Conservation (phyloP, 2,329 filamentous ascomycete genomes). For the Nothopassalora personata region DNA sequence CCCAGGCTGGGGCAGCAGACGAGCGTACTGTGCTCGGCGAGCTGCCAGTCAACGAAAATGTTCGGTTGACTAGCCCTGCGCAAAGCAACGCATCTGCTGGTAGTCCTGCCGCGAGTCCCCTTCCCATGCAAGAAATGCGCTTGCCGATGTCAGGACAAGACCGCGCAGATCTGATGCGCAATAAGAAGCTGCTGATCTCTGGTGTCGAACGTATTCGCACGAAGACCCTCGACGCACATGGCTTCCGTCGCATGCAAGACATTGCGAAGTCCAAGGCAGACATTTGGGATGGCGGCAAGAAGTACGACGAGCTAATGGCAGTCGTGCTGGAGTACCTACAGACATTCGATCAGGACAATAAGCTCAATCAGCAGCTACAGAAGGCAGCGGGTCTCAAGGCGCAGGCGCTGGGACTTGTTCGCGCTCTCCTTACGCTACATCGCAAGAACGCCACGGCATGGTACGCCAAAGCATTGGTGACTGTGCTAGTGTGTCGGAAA, state of each 20-base stretch:
- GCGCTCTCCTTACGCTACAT: conserved; percentile 64
- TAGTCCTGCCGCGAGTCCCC: conserved; percentile 28
- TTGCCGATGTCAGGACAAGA: conserved; percentile 29
- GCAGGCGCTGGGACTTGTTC: conserved; percentile 68
- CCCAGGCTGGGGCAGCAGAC: conserved; percentile 21
- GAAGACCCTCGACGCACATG: conserved; percentile 71
- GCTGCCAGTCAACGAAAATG: conserved; percentile 46
- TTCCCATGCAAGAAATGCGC: conserved; percentile 14
- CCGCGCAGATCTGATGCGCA: conserved; percentile 41
- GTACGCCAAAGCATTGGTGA: conserved; percentile 61
- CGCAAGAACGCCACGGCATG: conserved; percentile 62
- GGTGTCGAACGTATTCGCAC: conserved; percentile 68
- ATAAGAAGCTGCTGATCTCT: conserved; percentile 61
- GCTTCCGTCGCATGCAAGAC: conserved; percentile 72
- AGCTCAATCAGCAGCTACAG: conserved; percentile 25
- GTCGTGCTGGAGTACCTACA: conserved; percentile 70
- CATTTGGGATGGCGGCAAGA: conserved; percentile 60
- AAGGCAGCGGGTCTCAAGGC: conserved; percentile 58
- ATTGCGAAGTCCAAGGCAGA: conserved; percentile 62
- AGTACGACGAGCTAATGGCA: conserved; percentile 62
- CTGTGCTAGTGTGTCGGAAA: conserved; percentile 60
- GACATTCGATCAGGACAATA: conserved; percentile 41
- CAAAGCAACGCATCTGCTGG: conserved; percentile 26
- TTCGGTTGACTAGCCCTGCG: conserved; percentile 26
- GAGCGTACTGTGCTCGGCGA: conserved; percentile 46